Base-by-base conservation (phyloP, 345 rosid species). In the Populus davidiana region DNA sequence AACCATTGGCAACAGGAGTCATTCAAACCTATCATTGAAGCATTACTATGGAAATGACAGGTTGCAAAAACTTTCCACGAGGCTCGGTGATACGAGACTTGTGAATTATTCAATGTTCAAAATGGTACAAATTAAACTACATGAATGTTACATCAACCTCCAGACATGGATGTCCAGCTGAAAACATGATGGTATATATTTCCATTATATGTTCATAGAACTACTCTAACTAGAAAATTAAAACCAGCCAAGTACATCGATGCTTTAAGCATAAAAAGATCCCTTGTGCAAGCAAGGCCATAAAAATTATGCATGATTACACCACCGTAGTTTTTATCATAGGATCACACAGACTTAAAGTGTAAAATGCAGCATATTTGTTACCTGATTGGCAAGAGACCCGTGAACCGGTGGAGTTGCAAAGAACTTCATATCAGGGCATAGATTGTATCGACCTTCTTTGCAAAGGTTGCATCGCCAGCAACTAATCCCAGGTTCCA, bases 351-450 rank as follows among this genome's bases (percentile, higher is more conserved):
- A 21, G 68, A n/a, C 31, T 65, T 25, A 3, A 65, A 65, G 27
- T 27, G 33, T 65, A 39, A 25, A 65, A 5, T 25, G 52, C 27
- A 25, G 23, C n/a, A 50, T 52, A 5, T 47, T 36, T 59, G 27
- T 79, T 27, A 90, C 93, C 88, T 93, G 94, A 84, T 96, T 91
- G 44, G 98, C 97, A 77, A 96, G 88, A 56, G 97, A 91, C 69
- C 99, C 99, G 64, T 93, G 94, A 65, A 91, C 86, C 0, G 99
- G 98, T 38, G 99, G 99, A 47, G 97, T 89, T 36, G 94, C 98
- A 17, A 96, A 93, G 83, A 92, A 91, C 86, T 92, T 96, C 99
- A 93, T 92, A 75, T 92, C 94, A 0, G 93, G 93, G 83, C 98
- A 95, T 56, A 95, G 89, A 77, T 93, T 95, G 85, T 95, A 95